These are phyloP conservation scores for Akanthomyces uredinophilus DNA, from an alignment of 2,329 filamentous ascomycete genomes.

Conservation along the genomic window DNA sequence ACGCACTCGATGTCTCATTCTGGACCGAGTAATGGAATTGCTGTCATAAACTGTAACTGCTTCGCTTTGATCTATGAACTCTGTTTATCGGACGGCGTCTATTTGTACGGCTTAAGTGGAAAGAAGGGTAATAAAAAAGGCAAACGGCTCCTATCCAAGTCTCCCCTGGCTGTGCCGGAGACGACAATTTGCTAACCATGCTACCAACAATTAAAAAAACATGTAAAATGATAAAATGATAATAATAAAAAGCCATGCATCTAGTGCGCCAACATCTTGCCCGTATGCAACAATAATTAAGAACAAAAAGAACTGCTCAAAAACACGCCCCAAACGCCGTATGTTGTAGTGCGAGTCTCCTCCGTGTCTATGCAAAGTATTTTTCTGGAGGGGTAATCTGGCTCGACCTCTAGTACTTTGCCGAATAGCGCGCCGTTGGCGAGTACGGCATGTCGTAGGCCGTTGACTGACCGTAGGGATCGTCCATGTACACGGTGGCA, in stretches of 20 bases:
- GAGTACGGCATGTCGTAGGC: conserved; percentile 49
- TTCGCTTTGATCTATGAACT: neutral
- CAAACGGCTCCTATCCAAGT: neutral
- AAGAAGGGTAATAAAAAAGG: neutral
- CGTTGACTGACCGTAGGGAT: conserved; percentile 55
- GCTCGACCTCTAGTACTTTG: conserved; percentile 36
- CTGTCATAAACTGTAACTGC: neutral
- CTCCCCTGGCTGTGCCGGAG: neutral
- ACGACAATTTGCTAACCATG: neutral
- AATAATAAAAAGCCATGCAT: neutral
- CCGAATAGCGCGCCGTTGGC: conserved; percentile 39
- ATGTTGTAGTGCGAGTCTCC: neutral
- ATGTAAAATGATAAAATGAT: neutral
- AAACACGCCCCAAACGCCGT: neutral
- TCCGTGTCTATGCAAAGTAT: conserved; percentile 5
- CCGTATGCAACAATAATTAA: neutral
- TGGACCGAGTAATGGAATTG: neutral
- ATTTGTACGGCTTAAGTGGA: neutral
- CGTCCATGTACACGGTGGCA: conserved; percentile 65
- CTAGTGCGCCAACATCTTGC: neutral
- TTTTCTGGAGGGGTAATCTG: neutral
- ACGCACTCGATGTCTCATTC: neutral
- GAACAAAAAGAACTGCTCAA: neutral
- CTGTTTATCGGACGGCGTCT: neutral
- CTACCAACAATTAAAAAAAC: neutral